A percentile compares a stretch with the other conserved stretches of the same genome.
These are phyloP conservation scores for Aspergillus proliferans DNA, from an alignment of 2,329 filamentous ascomycete species.

Conservation along the genomic window DNA sequence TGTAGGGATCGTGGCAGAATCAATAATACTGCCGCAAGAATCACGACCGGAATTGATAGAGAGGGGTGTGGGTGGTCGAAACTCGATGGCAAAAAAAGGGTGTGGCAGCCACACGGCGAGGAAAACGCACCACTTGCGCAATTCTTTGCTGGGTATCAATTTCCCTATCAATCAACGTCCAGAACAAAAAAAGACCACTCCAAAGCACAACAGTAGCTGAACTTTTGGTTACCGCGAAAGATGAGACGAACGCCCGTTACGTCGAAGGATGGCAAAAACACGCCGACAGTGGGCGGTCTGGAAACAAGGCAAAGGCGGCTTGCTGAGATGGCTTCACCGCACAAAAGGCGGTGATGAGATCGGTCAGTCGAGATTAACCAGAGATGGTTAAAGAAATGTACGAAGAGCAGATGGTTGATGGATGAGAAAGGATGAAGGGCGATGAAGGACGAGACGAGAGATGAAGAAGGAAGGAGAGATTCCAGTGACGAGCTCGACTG, in stretches of 20 bases:
- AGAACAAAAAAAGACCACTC: not conserved
- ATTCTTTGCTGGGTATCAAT: too few species aligned
- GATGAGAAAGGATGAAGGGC: slow-evolving; percentile 7
- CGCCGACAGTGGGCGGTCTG: slow-evolving; percentile 30
- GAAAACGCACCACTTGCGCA: not conserved
- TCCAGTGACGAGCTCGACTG: not conserved
- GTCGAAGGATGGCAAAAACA: slow-evolving; percentile 25
- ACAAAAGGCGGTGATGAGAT: slow-evolving; percentile 34
- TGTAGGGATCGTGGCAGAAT: not conserved
- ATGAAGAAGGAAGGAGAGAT: slow-evolving; percentile 2
- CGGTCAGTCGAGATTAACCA: slow-evolving; percentile 13
- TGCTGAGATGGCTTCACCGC: slow-evolving; percentile 29
- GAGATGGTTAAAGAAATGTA: not conserved
- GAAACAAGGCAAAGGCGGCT: slow-evolving; percentile 14
- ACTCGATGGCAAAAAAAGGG: slow-evolving; percentile 16
- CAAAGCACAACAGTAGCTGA: not conserved
- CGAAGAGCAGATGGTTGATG: not conserved
- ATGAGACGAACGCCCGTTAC: not conserved
- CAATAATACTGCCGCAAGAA: not conserved
- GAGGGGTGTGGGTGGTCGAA: slow-evolving; percentile 3
- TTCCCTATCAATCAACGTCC: not conserved
- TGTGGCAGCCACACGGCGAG: not conserved
- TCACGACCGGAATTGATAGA: not conserved
- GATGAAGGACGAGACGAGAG: slow-evolving; percentile 14
- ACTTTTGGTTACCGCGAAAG: not conserved